Percentiles rank a stretch among this genome's conserved stretches.
Conservation (phyloP, 257 asterid species). For the Vinca minor region DNA sequence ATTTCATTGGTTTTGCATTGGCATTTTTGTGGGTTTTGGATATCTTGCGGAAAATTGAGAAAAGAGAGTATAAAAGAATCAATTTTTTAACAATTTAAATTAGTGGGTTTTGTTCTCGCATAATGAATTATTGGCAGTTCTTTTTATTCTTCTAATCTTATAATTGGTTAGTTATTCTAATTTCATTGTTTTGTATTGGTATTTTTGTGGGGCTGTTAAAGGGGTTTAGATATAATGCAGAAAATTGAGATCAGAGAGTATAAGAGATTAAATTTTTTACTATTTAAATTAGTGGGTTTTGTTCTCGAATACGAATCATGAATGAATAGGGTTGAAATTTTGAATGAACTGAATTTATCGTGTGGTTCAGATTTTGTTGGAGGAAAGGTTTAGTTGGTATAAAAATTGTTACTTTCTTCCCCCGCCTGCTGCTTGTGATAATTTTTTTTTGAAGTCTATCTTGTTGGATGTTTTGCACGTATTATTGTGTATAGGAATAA, state of each 20-base stretch:
- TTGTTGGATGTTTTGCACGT: background rate
- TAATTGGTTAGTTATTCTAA: background rate
- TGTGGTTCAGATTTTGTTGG: too few species aligned
- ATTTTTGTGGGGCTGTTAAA: too few species aligned
- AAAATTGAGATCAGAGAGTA: background rate
- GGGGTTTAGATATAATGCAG: background rate
- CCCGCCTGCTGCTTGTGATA: background rate
- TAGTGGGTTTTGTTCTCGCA: background rate
- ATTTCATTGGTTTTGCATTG: background rate
- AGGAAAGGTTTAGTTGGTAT: too few species aligned
- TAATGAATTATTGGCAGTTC: too few species aligned
- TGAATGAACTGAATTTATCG: conserved; percentile 2
- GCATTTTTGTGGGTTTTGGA: background rate
- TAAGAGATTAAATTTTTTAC: background rate
- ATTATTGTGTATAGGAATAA: background rate
- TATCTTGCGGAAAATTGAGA: background rate
- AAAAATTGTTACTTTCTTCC: background rate
- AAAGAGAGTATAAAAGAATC: background rate
- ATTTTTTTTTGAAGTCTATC: background rate
- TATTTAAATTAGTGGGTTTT: background rate
- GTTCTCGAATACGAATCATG: background rate
- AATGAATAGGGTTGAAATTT: background rate
- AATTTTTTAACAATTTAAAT: background rate
- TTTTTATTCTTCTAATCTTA: background rate
- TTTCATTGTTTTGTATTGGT: background rate